These are phyloP conservation scores for Mimosa bimucronata DNA, from an alignment of 306 rosid species.

Conservation along the genomic window DNA sequence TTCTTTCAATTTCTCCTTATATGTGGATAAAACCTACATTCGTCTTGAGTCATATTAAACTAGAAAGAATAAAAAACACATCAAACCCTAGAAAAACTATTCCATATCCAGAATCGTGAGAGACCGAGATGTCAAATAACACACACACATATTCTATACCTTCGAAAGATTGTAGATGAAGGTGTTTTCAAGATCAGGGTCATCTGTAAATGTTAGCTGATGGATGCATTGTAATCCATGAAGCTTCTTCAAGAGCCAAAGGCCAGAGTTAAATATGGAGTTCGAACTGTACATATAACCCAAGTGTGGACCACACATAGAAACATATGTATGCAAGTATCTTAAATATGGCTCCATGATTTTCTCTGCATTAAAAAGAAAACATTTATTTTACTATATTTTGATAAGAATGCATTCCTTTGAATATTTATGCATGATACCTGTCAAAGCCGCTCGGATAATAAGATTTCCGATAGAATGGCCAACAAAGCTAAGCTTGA, in stretches of 20 bases:
- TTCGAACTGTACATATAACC: conserved; percentile 95
- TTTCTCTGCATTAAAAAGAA: conserved; percentile 64
- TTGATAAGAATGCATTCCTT: conserved; percentile 24
- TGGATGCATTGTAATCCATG: conserved; percentile 91
- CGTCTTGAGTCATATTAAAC: not conserved
- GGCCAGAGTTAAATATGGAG: conserved; percentile 91
- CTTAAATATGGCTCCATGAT: conserved; percentile 89
- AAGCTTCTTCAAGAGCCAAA: conserved; percentile 94
- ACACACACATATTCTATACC: conserved; percentile 55
- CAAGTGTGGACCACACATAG: conserved; percentile 98
- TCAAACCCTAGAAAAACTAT: not conserved
- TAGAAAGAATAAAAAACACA: not conserved
- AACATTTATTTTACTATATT: conserved; percentile 10
- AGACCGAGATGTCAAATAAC: not conserved
- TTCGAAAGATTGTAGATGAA: conserved; percentile 92
- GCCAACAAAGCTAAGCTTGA: conserved; percentile 93
- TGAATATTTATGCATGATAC: conserved; percentile 41
- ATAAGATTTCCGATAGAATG: conserved; percentile 97
- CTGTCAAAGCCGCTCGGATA: conserved; percentile 86
- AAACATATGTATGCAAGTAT: conserved; percentile 78
- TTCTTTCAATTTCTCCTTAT: not conserved
- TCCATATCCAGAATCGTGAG: not conserved
- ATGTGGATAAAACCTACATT: not conserved
- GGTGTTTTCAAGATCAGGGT: conserved; percentile 86
- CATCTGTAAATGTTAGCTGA: conserved; percentile 93